Base-by-base conservation (phyloP, 2,329 filamentous ascomycete genomes). In the Colletotrichum sp. region DNA sequence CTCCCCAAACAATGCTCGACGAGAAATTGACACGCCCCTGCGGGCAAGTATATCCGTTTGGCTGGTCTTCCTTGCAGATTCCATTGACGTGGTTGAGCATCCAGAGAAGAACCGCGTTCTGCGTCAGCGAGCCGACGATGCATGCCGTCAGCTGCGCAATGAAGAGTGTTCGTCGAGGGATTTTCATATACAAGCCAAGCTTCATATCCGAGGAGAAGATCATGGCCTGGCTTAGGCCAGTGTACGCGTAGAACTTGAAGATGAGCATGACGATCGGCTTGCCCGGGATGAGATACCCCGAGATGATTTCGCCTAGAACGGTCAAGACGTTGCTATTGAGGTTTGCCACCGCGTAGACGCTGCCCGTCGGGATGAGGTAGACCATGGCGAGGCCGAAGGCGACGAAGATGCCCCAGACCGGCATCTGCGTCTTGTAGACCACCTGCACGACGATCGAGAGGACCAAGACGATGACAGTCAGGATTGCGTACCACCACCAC, bases 101-200 rank as follows among this genome's bases (percentile, higher is more conserved):
- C 84, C 80, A 66, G 83, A 78, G 0, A 80, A 84, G 8, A 81
- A 85, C 32, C 82, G 77, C 24, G 71, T 60, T 83, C 81, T 89
- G 87, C 0, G 86, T 86, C 3, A 89, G 80, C 6, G 86, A 86
- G 7, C 87, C 88, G 5, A 89, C 81, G 8, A 90, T 81, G 18
- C 89, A 90, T 5, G 90, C 91, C 32, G 92, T 90, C 12, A 93
- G 84, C 78, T 93, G 91, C 3, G 89, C 90, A 79, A 92, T 90
- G 83, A 93, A 92, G 10, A 92, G 88, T 0, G 88, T 85, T 8
- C 89, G 88, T 3, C 91, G 91, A 0, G 91, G 90, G 1, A 93
- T 87, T 70, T 93, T 90, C 88, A 92, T 85, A 72, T 86, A 86
- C 39, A 85, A 81, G 1, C 85, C 87, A 8, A 89, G 81, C 75